Conservation (phyloP, 2,329 filamentous ascomycete species). For the Claviceps sp. region DNA sequence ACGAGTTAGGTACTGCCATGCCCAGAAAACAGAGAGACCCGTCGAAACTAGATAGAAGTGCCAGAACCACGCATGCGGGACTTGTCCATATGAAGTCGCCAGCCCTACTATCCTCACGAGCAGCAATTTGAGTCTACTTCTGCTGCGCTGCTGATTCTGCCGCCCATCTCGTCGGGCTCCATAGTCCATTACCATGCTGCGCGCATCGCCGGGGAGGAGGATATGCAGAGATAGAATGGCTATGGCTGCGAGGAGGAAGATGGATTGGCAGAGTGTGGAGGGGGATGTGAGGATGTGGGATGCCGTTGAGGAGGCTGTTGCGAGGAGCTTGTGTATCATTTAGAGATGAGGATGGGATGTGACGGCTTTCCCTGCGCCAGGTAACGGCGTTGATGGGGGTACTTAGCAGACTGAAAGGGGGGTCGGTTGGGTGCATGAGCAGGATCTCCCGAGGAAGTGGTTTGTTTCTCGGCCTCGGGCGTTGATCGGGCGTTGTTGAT, state of each 20-base stretch:
- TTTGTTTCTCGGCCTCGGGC: no score
- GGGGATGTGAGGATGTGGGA: background rate
- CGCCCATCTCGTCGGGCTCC: slow-evolving; percentile 28
- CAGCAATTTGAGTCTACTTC: background rate
- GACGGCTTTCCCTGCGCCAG: no score
- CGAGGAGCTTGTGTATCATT: background rate
- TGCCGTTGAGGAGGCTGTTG: background rate
- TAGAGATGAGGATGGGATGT: no score
- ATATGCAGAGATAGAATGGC: slow-evolving; percentile 28
- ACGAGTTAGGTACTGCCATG: slow-evolving; percentile 41
- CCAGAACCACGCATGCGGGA: slow-evolving; percentile 80
- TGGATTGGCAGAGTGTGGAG: slow-evolving; percentile 19
- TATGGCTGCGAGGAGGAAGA: slow-evolving; percentile 30
- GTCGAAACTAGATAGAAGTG: slow-evolving; percentile 75
- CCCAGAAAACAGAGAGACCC: slow-evolving; percentile 61
- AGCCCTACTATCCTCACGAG: slow-evolving; percentile 2
- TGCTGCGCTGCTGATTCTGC: background rate
- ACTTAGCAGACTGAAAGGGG: no score
- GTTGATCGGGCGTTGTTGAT: no score
- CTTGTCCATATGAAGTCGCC: slow-evolving; percentile 29
- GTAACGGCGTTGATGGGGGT: no score
- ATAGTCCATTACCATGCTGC: slow-evolving; percentile 34
- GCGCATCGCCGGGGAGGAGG: slow-evolving; percentile 31
- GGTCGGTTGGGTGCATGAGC: no score
- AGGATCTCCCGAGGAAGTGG: no score